These are phyloP conservation scores for Capsella bursapastoris DNA, from an alignment of 345 rosid species.

Conservation along the genomic window DNA sequence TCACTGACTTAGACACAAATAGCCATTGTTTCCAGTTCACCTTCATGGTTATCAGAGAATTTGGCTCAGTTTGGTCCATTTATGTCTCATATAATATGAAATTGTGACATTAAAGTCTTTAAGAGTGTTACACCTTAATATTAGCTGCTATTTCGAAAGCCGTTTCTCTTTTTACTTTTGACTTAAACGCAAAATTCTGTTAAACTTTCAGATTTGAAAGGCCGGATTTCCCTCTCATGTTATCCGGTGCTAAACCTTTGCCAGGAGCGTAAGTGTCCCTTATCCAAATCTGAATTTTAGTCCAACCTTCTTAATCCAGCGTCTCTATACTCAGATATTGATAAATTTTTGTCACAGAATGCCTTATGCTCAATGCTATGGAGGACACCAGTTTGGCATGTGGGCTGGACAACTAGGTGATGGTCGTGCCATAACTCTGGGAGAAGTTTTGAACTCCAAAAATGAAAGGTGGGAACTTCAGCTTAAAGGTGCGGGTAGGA, in stretches of 20 bases:
- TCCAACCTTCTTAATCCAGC: constrained; percentile 3
- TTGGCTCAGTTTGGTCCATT: not conserved
- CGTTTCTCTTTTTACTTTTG: constrained; percentile 1
- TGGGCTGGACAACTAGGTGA: constrained; percentile 99
- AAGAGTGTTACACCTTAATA: not conserved
- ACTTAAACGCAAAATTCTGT: not conserved
- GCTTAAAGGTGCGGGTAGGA: constrained; percentile 96
- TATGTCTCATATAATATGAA: not conserved
- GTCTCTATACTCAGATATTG: constrained; percentile 21
- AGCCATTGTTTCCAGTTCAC: not conserved
- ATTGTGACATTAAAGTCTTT: not conserved
- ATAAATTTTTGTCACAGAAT: constrained; percentile 51
- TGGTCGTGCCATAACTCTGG: constrained; percentile 95
- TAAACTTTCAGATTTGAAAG: constrained; percentile 73
- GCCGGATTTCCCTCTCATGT: constrained; percentile 74
- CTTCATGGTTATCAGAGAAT: not conserved
- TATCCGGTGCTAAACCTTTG: constrained; percentile 78
- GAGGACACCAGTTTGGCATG: constrained; percentile 97
- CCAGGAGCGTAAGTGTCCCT: constrained; percentile 72
- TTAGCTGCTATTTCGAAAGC: not conserved
- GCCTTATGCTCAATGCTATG: constrained; percentile 94
- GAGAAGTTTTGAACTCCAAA: constrained; percentile 82
- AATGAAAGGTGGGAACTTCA: constrained; percentile 96
- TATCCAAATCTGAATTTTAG: constrained; percentile 9
- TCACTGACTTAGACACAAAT: not conserved